Evolutionary conservation across 305 asterid species (phyloP), one percentile per base, ranked within the genome.

Genomic region (Solanum aculeatissimum): DNA sequence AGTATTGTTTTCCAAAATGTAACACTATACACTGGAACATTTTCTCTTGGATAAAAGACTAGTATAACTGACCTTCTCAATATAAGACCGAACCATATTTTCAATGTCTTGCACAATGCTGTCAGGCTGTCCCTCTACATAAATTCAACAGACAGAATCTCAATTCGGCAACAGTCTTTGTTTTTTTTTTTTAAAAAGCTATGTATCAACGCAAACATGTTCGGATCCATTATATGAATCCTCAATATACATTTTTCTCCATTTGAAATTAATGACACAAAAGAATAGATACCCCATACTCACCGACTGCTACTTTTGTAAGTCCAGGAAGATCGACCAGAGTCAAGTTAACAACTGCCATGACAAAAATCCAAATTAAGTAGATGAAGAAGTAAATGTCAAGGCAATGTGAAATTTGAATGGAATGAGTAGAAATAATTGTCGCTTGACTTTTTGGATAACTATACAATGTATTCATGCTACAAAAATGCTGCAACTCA

Each of bases 91-190:
- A 84, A 95, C 99, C 99, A 94, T 95, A 83, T 84, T 87, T 89
- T 95, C 99, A 84, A 94, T 95, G 87, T 95, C 99, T 88, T 93
- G 80, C 60, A 89, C 99, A 68, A 95, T 89, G 89, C 90, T 94
- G 49, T 95, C 99, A 23, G 94, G 92, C 88, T 95, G 98, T 69
- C 98, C 99, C 89, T 95, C 99, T 95, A 89, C 87, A 91, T 45
- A 45, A 45, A 74, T 43, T 74, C 42, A 81, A 40, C 4, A 57
- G 40, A 81, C 58, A 63, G 43, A 16, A 74, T 8, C 25, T 74
- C 60, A 74, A 43, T 74, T 71, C n/a, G 0, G 35, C 1, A 71
- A 71, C 79, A 42, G 35, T 12, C 12, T 6, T 6, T 21, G 7
- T n/a, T 57, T n/a, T 35, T 47, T 65, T 65, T 63, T 72, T 21